phyloP scores from a whole-genome alignment of 2,329 filamentous ascomycete species.

The Colletotrichum melonis region DNA sequence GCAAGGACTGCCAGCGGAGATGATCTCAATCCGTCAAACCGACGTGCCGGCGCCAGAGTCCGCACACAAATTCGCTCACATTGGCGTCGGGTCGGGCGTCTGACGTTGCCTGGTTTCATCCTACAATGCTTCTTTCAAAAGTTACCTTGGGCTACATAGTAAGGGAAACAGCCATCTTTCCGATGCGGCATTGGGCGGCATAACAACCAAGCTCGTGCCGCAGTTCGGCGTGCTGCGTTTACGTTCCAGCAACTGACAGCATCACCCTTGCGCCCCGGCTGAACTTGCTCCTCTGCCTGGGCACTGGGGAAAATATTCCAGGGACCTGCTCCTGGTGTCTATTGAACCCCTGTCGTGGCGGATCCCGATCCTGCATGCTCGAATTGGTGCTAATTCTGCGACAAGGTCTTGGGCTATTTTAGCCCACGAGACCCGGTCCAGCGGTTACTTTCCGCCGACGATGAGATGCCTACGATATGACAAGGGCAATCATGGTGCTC shows the following conservation, averaged over 20 bases:
- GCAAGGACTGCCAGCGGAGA: slow-evolving; percentile 23
- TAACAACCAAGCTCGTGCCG: background rate
- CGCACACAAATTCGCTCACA: background rate
- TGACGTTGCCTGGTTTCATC: background rate
- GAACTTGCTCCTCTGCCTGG: slow-evolving; percentile 8
- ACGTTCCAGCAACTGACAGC: slow-evolving; percentile 6
- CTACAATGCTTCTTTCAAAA: background rate
- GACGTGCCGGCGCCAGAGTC: slow-evolving; percentile 16
- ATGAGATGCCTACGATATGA: background rate
- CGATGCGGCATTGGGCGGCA: background rate
- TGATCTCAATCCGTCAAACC: slow-evolving; percentile 32
- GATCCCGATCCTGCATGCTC: slow-evolving; percentile 19
- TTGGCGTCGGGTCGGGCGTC: background rate
- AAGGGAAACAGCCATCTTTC: background rate
- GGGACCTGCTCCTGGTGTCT: background rate
- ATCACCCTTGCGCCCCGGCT: slow-evolving; percentile 15
- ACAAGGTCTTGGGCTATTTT: slow-evolving; percentile 32
- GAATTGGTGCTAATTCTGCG: slow-evolving; percentile 26
- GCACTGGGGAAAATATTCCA: slow-evolving; percentile 7
- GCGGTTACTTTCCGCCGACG: slow-evolving; percentile 20
- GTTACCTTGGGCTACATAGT: background rate
- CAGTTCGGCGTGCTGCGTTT: background rate
- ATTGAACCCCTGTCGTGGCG: slow-evolving; percentile 21
- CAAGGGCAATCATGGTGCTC: slow-evolving; percentile 10
- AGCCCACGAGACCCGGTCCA: slow-evolving; percentile 23